A percentile compares a stretch with the other conserved stretches of the same genome.
Evolutionary conservation across 257 asterid species (phyloP).

Genomic region (Paraleonurus japonicus): DNA sequence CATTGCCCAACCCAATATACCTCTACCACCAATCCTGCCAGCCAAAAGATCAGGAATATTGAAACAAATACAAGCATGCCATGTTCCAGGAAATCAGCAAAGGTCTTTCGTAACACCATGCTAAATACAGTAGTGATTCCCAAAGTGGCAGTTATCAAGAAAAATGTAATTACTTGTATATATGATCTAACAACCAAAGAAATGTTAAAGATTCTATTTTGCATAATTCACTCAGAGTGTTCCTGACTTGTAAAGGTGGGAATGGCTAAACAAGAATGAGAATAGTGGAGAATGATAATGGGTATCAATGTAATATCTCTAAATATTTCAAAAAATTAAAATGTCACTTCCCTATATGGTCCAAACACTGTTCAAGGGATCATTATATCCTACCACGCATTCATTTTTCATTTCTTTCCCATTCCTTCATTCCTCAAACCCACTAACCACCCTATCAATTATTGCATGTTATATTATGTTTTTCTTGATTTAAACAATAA

Average conservation of each 20-base stretch:
- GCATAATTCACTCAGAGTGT: not conserved
- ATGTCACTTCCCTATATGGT: not conserved
- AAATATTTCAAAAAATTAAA: too few species aligned
- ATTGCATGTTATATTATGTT: not conserved
- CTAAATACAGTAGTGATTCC: not conserved
- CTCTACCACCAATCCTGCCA: constrained; percentile 62
- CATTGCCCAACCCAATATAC: constrained; percentile 88
- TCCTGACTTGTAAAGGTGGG: not conserved
- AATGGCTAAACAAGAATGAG: not conserved
- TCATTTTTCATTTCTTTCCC: not conserved
- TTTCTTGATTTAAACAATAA: not conserved
- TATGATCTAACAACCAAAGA: constrained; percentile 3
- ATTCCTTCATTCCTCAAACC: not conserved
- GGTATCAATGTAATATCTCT: too few species aligned
- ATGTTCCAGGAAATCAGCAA: constrained; percentile 12
- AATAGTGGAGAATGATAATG: not conserved
- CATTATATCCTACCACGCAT: not conserved
- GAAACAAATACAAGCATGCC: constrained; percentile 10
- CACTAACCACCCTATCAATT: not conserved
- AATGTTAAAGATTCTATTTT: constrained; percentile 1
- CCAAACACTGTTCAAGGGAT: not conserved
- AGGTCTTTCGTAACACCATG: constrained; percentile 14
- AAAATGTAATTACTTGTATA: not conserved
- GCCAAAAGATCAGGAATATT: constrained; percentile 28
- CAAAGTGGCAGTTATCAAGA: constrained; percentile 12